Evolutionary conservation across 352 stramenopile species (phyloP).

Genomic region (Phytophthora melonis): DNA sequence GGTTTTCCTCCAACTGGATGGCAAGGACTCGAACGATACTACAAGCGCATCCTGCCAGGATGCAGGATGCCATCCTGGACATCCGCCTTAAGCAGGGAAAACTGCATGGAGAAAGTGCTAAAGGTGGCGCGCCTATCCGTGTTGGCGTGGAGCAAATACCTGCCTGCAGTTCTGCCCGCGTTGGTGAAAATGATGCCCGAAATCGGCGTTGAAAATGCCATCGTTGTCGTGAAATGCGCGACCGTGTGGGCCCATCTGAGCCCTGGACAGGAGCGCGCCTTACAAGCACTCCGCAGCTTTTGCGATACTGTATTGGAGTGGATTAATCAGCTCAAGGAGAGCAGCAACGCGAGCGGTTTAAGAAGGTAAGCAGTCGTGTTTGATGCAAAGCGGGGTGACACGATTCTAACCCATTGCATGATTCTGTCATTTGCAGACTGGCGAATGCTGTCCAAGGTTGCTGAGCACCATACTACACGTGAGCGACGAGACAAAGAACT

Average conservation of each 20-base stretch:
- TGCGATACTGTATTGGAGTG: neutral
- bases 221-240: slow-evolving; percentile 12
- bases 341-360: neutral
- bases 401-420: neutral
- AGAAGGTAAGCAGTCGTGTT: slow-evolving; percentile 4
- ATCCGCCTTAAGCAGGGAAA: neutral
- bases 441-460: neutral
- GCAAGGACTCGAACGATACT: neutral
- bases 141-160: neutral
- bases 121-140: slow-evolving; percentile 14
- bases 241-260: slow-evolving; percentile 7
- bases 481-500: neutral
- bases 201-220: neutral
- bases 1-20: neutral
- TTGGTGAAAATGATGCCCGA: neutral
- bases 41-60: neutral
- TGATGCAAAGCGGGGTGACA: neutral
- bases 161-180: neutral
- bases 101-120: neutral
- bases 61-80: too few relatives aligned
- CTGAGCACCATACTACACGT: neutral
- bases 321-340: neutral
- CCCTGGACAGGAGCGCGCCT: neutral
- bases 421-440: neutral
- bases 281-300: neutral